A percentile compares a stretch with the other conserved stretches of the same genome.
These are phyloP conservation scores for Cornus suecica DNA, from an alignment of 148 eudicot species.

Conservation along the genomic window DNA sequence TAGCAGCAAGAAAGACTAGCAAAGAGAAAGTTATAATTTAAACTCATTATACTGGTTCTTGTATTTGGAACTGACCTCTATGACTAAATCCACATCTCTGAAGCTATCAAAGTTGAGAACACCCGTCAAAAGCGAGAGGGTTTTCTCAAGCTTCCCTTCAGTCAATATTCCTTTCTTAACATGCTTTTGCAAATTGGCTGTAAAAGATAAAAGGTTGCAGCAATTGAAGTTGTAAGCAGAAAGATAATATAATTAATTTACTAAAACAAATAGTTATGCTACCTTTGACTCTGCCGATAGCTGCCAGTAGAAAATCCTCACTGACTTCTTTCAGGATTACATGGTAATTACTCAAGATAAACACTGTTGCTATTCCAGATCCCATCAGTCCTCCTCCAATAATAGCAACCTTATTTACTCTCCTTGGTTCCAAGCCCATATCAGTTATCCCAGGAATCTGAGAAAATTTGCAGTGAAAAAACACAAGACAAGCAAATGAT, in stretches of 20 bases:
- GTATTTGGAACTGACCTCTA: conserved; percentile 42
- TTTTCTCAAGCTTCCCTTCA: conserved; percentile 58
- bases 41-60: background rate
- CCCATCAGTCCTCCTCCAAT: conserved; percentile 92
- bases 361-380: conserved; percentile 81
- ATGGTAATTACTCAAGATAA: conserved; percentile 54
- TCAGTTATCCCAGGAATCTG: conserved; percentile 88
- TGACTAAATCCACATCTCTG: conserved; percentile 79
- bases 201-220: conserved; percentile 1
- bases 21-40: background rate
- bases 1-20: conserved; percentile 1
- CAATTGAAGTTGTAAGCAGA: background rate
- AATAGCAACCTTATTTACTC: conserved; percentile 65
- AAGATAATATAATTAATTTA: background rate
- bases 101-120: conserved; percentile 63
- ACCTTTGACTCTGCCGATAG: conserved; percentile 77
- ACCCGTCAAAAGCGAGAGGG: conserved; percentile 63
- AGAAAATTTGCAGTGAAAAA: background rate
- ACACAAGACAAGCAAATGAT: background rate
- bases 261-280: background rate
- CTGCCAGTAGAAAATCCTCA: conserved; percentile 57
- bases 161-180: conserved; percentile 79
- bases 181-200: conserved; percentile 72
- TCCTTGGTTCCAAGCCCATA: conserved; percentile 63
- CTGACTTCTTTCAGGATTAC: conserved; percentile 86